These are phyloP conservation scores for Diaporthe ilicicola DNA, from an alignment of 2,329 filamentous ascomycete genomes.

Conservation along the genomic window DNA sequence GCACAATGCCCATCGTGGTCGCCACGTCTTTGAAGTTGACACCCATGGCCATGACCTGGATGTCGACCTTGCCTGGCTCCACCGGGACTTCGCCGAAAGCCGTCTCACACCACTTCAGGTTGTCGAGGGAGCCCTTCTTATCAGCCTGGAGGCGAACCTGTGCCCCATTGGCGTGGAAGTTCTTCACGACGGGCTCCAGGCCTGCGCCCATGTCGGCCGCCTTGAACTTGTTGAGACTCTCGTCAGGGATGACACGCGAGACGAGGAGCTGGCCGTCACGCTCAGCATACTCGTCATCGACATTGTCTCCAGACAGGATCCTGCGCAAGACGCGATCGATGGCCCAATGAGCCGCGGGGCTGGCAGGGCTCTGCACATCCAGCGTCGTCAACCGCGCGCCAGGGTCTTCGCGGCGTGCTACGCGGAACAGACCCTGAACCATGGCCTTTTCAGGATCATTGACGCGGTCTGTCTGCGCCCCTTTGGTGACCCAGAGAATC, in stretches of 20 bases:
- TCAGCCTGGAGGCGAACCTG: conserved; percentile 33
- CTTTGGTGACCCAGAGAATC: conserved; percentile 41
- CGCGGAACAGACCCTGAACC: conserved; percentile 38
- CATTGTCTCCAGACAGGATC: too few relatives aligned
- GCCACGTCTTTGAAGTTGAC: conserved; percentile 49
- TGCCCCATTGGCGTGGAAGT: conserved; percentile 30
- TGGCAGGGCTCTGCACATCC: neutral
- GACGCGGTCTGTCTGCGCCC: conserved; percentile 34
- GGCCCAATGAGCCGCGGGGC: neutral
- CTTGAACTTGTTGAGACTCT: neutral
- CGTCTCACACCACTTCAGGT: conserved; percentile 19
- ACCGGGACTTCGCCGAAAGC: too few relatives aligned
- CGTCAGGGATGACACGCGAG: conserved; percentile 28
- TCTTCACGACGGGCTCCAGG: conserved; percentile 15
- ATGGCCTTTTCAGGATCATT: conserved; percentile 37
- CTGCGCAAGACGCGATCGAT: conserved; percentile 24
- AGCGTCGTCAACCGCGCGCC: neutral
- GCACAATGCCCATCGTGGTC: conserved; percentile 38
- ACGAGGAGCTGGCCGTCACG: conserved; percentile 32
- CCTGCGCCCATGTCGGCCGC: neutral
- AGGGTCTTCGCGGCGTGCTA: conserved; percentile 36
- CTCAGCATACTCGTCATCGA: conserved; percentile 35
- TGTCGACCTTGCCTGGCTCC: conserved; percentile 41
- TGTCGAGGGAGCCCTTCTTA: conserved; percentile 37
- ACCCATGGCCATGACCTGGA: conserved; percentile 44